A percentile compares a stretch with the other conserved stretches of the same genome.
Evolutionary conservation across 78 protist species (phyloP).

Genomic region (Polysphondylium violaceum): DNA sequence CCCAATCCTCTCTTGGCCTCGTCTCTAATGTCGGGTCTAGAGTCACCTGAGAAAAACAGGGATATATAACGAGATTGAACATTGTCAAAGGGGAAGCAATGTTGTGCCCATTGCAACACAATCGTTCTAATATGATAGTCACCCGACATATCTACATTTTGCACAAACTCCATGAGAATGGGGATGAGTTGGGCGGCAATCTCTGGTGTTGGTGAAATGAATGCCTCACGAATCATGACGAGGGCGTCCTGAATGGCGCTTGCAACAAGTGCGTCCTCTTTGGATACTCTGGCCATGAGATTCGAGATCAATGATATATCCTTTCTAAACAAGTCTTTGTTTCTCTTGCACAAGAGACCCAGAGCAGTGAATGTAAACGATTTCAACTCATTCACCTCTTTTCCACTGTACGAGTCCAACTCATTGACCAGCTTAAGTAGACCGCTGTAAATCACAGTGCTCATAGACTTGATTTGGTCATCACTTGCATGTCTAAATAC

Average conservation of each 20-base stretch:
- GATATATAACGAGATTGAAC: conserved; percentile 48
- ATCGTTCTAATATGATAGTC: conserved; percentile 38
- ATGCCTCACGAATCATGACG: conserved; percentile 58
- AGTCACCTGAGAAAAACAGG: conserved; percentile 56
- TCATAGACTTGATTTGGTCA: conserved; percentile 5
- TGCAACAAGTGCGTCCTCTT: conserved; percentile 29
- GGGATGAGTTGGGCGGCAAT: neutral
- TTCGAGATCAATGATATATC: conserved; percentile 9
- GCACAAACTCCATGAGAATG: neutral
- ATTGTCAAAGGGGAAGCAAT: conserved; percentile 63
- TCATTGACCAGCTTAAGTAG: conserved; percentile 38
- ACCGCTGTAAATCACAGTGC: conserved; percentile 36
- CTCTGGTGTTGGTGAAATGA: neutral
- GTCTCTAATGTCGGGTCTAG: conserved; percentile 64
- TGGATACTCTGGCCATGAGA: conserved; percentile 23
- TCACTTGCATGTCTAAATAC: conserved; percentile 54
- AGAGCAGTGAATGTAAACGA: conserved; percentile 38
- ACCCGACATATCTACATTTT: neutral
- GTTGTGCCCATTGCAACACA: conserved; percentile 70
- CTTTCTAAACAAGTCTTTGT: conserved; percentile 11
- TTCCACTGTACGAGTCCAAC: conserved; percentile 9
- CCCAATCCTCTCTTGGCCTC: conserved; percentile 60
- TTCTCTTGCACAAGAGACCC: conserved; percentile 47
- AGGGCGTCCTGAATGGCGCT: conserved; percentile 51
- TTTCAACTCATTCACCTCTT: conserved; percentile 54